Conservation (phyloP, 768 basidiomycete genomes). For the Lactarius quietus region DNA sequence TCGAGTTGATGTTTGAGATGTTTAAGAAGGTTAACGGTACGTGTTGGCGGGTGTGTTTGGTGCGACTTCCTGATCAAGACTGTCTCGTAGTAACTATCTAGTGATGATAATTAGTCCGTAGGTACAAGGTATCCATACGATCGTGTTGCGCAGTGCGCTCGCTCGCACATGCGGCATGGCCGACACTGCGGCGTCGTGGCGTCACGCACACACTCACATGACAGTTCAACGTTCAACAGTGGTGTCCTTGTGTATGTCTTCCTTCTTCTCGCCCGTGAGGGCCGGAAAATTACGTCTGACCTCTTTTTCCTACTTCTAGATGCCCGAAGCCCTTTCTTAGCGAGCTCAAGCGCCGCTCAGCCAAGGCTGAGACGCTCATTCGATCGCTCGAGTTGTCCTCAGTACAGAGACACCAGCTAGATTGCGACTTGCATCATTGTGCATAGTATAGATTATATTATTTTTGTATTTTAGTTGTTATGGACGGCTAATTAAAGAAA, state of each 20-base stretch:
- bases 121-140: no score
- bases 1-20: constrained; percentile 99
- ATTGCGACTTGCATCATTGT: background rate
- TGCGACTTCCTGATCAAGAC: no score
- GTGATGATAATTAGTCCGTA: no score
- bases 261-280: background rate
- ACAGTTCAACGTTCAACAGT: no score
- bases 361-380: constrained; percentile 24
- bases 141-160: no score
- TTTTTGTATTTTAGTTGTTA: no score
- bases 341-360: constrained; percentile 26
- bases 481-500: no score
- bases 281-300: background rate
- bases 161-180: no score
- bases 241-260: constrained; percentile 24
- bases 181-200: no score
- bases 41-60: constrained; percentile 30
- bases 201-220: no score
- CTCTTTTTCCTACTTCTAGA: constrained; percentile 1
- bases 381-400: constrained; percentile 8
- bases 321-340: constrained; percentile 29
- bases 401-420: background rate
- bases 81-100: no score
- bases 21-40: constrained; percentile 98
- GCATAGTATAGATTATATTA: no score